Base-by-base conservation (phyloP, 805 yeast species). In the Nakazawaea peltata region DNA sequence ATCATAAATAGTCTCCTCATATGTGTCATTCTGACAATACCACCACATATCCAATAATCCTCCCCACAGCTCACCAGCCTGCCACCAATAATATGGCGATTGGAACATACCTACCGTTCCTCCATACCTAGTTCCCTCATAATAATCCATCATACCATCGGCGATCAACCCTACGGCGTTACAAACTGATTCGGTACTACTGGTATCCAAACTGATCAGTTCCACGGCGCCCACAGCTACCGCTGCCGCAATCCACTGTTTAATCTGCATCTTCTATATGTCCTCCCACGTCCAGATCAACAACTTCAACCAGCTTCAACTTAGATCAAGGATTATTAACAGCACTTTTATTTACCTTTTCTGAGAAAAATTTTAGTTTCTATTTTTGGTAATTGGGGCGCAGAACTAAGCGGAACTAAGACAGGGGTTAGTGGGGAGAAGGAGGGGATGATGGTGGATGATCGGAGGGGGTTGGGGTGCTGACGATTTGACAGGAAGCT, bases 41-140 rank as follows among this genome's bases (percentile, higher is more conserved):
- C 54, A 77, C 61, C 85, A 69, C 57, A 82, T 81, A 54, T 87
- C 96, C 29, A 90, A 51, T 69, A 90, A 63, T 14, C 82, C 67
- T 7, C 95, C 95, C 84, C 87, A 86, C 2, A 90, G 95, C 41
- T 88, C 94, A 45, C 97, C 97, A 8, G 97, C 95, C 61, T 87
- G 86, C 97, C 97, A 88, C 98, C 97, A 90, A 67, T 90, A 90
- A 67, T 90, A 88, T 0, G 97, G 97, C 51, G 67, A 62, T 10
- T 78, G 64, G 56, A 92, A 88, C 87, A 82, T 77, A 28, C 97
- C 98, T 19, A 83, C 65, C 4, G 87, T 71, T 7, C 88, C 81
- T 24, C 96, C 97, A 28, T 66, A 55, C 24, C 67, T 54, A 42
- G 56, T 45, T 21, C 85, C 85, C 44, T 71, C 70, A 56, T 81